phyloP scores from a whole-genome alignment of 2,329 filamentous ascomycete species.

The Trichoderma sp. region DNA sequence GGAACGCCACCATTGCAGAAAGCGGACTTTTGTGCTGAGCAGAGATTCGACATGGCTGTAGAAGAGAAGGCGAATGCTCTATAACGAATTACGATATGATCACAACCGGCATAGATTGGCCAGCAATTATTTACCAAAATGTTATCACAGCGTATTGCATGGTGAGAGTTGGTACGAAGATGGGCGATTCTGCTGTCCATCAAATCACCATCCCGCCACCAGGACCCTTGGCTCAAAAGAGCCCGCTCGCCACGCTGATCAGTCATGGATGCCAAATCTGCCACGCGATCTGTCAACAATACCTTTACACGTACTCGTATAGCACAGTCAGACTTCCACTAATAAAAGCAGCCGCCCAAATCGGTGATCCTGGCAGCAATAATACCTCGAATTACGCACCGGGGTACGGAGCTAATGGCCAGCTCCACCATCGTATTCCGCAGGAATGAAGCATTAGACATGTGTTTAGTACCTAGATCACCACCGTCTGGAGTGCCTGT shows the following conservation, averaged over 20 bases:
- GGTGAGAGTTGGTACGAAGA: not conserved
- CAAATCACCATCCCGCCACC: not conserved
- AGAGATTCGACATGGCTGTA: not conserved
- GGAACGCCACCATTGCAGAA: not conserved
- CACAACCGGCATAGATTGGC: not conserved
- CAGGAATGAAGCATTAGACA: not conserved
- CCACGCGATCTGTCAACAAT: not conserved
- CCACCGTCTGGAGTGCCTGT: not conserved
- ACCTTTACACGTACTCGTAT: not conserved
- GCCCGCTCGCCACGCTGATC: slow-evolving; percentile 6
- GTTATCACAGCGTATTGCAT: not conserved
- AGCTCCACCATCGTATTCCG: not conserved
- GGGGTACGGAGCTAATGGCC: not conserved
- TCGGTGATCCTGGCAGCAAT: not conserved
- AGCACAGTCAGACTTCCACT: not conserved
- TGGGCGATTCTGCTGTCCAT: not conserved
- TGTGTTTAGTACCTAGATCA: not conserved
- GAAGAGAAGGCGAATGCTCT: not conserved
- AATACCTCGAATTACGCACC: not conserved
- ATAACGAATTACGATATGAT: too few species aligned
- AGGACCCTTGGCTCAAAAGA: not conserved
- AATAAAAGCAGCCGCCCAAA: not conserved
- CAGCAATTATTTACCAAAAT: too few species aligned
- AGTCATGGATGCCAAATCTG: slow-evolving; percentile 5
- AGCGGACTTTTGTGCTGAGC: slow-evolving; percentile 10